phyloP scores from a whole-genome alignment of 2,329 filamentous ascomycete genomes.

The Ascomycota sp. region DNA sequence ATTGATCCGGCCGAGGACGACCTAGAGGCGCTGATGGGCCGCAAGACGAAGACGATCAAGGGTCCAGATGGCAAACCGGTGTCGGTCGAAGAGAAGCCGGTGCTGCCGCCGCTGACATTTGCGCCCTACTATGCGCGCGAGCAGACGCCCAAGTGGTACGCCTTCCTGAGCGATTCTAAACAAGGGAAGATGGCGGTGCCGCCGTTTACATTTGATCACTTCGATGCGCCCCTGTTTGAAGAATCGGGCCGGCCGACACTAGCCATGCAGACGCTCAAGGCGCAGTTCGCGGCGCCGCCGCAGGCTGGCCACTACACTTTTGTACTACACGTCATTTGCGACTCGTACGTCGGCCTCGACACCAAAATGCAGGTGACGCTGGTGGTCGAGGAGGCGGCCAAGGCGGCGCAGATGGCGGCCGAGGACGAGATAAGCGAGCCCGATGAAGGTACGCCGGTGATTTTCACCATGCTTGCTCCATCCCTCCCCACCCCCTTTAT shows the following conservation, averaged over 20 bases:
- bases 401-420: slow-evolving; percentile 57
- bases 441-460: slow-evolving; percentile 61
- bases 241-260: slow-evolving; percentile 72
- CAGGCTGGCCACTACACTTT: slow-evolving; percentile 88
- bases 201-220: slow-evolving; percentile 83
- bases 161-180: slow-evolving; percentile 86
- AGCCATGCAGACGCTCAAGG: slow-evolving; percentile 88
- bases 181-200: slow-evolving; percentile 92
- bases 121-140: slow-evolving; percentile 83
- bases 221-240: slow-evolving; percentile 75
- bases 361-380: slow-evolving; percentile 79
- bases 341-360: slow-evolving; percentile 90
- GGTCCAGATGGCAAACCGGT: slow-evolving; percentile 35
- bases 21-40: slow-evolving; percentile 63
- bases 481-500: background rate
- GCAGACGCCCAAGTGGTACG: slow-evolving; percentile 77
- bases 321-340: slow-evolving; percentile 80
- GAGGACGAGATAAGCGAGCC: slow-evolving; percentile 97
- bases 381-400: slow-evolving; percentile 71
- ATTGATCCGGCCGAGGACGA: slow-evolving; percentile 86
- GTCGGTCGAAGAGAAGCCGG: slow-evolving; percentile 37
- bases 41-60: slow-evolving; percentile 49
- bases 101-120: slow-evolving; percentile 69
- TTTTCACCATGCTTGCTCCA: background rate
- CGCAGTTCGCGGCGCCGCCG: slow-evolving; percentile 87